phyloP scores from a whole-genome alignment of 352 stramenopile species.

The Phytophthora uliginosa region DNA sequence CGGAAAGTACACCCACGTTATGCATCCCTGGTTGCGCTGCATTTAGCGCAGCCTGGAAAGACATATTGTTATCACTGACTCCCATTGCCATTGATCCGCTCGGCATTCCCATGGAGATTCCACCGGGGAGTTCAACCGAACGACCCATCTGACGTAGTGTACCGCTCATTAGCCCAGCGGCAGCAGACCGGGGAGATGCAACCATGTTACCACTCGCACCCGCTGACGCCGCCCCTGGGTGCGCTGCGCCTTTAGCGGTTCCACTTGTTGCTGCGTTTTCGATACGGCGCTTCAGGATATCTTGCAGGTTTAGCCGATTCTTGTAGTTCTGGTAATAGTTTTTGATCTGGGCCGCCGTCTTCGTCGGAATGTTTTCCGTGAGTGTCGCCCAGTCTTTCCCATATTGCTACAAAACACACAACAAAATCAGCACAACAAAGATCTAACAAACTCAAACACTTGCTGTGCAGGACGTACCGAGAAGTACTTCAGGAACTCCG shows the following conservation, averaged over 20 bases:
- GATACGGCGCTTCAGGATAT: constrained; percentile 87
- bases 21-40: constrained; percentile 46
- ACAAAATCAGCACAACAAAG: constrained; percentile 10
- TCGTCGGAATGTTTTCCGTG: constrained; percentile 89
- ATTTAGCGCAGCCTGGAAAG: constrained; percentile 46
- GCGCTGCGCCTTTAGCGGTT: constrained; percentile 16
- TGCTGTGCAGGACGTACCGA: constrained; percentile 53
- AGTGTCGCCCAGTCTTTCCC: constrained; percentile 92
- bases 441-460: not conserved
- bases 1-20: constrained; percentile 35
- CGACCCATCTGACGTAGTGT: constrained; percentile 37
- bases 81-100: constrained; percentile 37
- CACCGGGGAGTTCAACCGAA: constrained; percentile 25
- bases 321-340: constrained; percentile 97
- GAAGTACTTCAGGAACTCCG: constrained; percentile 91
- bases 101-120: constrained; percentile 32
- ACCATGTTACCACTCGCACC: constrained; percentile 19
- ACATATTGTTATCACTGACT: constrained; percentile 32
- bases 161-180: constrained; percentile 43
- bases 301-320: constrained; percentile 89
- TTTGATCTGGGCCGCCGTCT: constrained; percentile 93
- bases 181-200: constrained; percentile 46
- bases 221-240: constrained; percentile 8
- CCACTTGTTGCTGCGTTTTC: constrained; percentile 53
- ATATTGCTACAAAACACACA: constrained; percentile 55